A percentile compares a stretch with the other conserved stretches of the same genome.
phyloP scores from a whole-genome alignment of 352 stramenopile species.

The Pythium sp. region DNA sequence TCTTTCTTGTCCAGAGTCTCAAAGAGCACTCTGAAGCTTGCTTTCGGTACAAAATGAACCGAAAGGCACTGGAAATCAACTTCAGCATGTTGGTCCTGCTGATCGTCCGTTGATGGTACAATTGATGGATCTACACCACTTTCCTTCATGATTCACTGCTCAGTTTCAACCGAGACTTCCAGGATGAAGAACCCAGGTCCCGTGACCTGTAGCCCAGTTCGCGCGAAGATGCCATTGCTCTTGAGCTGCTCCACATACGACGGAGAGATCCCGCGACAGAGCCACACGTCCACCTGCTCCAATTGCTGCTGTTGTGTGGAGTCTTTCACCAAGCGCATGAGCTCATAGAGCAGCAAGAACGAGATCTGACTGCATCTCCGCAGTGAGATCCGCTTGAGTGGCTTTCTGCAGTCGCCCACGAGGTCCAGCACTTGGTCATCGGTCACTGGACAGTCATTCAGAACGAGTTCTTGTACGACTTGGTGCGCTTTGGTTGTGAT shows the following conservation, averaged over 20 bases:
- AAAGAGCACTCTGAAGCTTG: constrained; percentile 1
- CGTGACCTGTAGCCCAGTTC: constrained; percentile 16
- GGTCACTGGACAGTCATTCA: constrained; percentile 20
- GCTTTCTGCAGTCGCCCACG: constrained; percentile 13
- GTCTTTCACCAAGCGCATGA: constrained; percentile 19
- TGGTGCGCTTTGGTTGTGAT: constrained; percentile 4
- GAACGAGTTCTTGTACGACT: constrained; percentile 18
- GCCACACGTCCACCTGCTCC: constrained; percentile 26
- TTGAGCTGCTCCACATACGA: constrained; percentile 23
- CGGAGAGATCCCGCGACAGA: constrained; percentile 29
- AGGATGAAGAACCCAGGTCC: constrained; percentile 26
- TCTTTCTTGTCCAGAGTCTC: background rate
- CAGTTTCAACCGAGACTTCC: constrained; percentile 7
- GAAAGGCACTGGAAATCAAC: background rate
- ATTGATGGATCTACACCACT: background rate
- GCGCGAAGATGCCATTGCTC: background rate
- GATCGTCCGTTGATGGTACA: background rate
- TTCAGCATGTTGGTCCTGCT: background rate
- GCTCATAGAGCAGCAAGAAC: constrained; percentile 36
- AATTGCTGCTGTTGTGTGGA: background rate
- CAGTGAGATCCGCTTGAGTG: constrained; percentile 17
- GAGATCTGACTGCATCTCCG: constrained; percentile 24
- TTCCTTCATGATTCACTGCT: constrained; percentile 6
- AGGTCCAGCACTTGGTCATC: constrained; percentile 28
- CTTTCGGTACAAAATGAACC: constrained; percentile 12